Evolutionary conservation across 306 rosid species (phyloP).

Genomic region (cucumber (Cucumis sativus)): DNA sequence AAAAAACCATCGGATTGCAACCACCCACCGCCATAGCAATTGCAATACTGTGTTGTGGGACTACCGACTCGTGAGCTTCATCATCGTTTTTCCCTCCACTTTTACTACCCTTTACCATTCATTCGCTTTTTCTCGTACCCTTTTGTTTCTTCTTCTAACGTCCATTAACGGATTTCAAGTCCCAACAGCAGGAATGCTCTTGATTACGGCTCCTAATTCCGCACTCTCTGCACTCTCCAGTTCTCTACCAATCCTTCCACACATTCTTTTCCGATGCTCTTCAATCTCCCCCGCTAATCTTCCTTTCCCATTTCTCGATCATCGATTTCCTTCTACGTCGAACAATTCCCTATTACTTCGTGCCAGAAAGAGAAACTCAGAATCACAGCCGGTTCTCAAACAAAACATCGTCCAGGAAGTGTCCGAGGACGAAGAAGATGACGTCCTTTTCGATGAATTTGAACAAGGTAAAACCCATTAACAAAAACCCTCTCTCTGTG

Average conservation of each 20-base stretch:
- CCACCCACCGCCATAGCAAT: not conserved
- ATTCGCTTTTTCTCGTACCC: not conserved
- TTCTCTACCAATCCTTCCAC: conserved; percentile 10
- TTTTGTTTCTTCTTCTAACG: not conserved
- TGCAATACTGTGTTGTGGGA: not conserved
- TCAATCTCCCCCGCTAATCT: conserved; percentile 5
- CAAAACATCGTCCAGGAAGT: conserved; percentile 46
- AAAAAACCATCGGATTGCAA: too few relatives aligned
- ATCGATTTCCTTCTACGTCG: conserved; percentile 14
- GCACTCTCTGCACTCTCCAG: conserved; percentile 10
- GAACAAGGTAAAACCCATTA: conserved; percentile 18
- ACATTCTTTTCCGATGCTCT: conserved; percentile 5
- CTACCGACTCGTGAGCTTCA: not conserved
- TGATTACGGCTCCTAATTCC: conserved; percentile 12
- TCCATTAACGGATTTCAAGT: not conserved
- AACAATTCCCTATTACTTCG: conserved; percentile 11
- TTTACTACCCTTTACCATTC: not conserved
- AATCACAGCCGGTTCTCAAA: conserved; percentile 42
- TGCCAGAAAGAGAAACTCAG: conserved; percentile 36
- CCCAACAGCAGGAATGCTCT: conserved; percentile 22
- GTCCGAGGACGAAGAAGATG: conserved; percentile 32
- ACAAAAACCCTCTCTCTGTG: not conserved
- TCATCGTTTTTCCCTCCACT: not conserved
- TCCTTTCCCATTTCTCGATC: conserved; percentile 10
- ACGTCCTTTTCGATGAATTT: conserved; percentile 14